Percentiles rank a stretch among this genome's conserved stretches.
phyloP scores from a whole-genome alignment of 2,329 filamentous ascomycete genomes.

The Fusarium multiceps region DNA sequence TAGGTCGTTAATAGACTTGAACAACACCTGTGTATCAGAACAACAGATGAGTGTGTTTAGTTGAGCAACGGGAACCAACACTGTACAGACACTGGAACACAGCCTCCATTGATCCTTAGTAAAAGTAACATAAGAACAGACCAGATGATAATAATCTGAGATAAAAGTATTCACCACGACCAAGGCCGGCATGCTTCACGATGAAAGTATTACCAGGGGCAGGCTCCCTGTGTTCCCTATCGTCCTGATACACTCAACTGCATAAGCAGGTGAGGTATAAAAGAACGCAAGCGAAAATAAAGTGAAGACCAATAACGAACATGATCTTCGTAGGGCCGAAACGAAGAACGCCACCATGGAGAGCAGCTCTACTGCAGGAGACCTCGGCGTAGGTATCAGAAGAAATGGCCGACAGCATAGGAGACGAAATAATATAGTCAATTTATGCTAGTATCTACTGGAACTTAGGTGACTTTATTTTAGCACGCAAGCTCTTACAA shows the following conservation, averaged over 20 bases:
- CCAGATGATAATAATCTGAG: background rate
- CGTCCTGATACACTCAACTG: background rate
- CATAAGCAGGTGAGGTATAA: background rate
- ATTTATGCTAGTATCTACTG: background rate
- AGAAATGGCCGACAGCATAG: background rate
- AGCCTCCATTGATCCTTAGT: background rate
- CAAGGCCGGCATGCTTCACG: background rate
- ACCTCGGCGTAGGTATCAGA: background rate
- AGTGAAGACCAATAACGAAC: background rate
- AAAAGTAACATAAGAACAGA: background rate
- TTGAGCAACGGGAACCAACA: background rate
- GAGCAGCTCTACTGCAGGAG: background rate
- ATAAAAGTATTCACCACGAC: background rate
- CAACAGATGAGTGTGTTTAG: background rate
- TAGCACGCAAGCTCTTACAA: too few species aligned
- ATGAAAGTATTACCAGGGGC: too few species aligned
- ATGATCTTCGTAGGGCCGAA: background rate
- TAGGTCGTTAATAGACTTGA: background rate
- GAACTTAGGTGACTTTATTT: background rate
- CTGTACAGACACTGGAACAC: background rate
- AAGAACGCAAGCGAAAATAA: background rate
- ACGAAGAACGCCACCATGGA: background rate
- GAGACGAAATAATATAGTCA: background rate
- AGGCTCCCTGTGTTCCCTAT: background rate
- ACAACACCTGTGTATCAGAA: background rate